Percentiles rank a stretch among this genome's conserved stretches.
Evolutionary conservation across 176 grass and related monocot species (phyloP).

Genomic region (Eleusine indica): DNA sequence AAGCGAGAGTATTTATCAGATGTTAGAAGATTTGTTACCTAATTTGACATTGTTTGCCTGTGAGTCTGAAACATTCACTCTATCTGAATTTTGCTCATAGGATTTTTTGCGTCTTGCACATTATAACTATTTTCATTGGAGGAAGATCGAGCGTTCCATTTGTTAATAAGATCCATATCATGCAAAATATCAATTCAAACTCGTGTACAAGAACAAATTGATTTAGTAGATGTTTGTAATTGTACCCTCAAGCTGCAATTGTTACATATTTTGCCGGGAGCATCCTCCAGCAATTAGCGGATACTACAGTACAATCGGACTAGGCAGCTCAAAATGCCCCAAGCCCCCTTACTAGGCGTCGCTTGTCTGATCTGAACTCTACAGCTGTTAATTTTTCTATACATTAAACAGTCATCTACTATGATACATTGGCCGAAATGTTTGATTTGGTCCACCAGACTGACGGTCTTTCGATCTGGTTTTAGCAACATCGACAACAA

Average conservation of each 20-base stretch:
- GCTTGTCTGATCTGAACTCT: slow-evolving; percentile 34
- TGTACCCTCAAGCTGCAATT: slow-evolving; percentile 26
- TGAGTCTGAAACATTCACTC: slow-evolving; percentile 33
- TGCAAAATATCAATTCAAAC: slow-evolving; percentile 2
- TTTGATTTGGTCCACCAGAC: slow-evolving; percentile 28
- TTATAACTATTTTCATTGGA: neutral
- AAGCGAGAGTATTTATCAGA: slow-evolving; percentile 44
- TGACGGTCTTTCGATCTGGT: slow-evolving; percentile 48
- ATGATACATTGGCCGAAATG: slow-evolving; percentile 29
- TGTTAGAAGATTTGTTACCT: slow-evolving; percentile 50
- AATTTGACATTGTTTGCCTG: slow-evolving; percentile 44
- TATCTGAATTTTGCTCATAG: slow-evolving; percentile 29
- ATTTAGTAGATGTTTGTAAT: slow-evolving; percentile 2
- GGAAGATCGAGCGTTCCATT: neutral
- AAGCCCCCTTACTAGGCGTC: neutral
- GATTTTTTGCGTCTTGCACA: neutral
- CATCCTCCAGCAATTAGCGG: slow-evolving; percentile 6
- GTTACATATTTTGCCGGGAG: slow-evolving; percentile 1
- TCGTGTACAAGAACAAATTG: neutral
- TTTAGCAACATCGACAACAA: slow-evolving; percentile 86
- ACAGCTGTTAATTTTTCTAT: slow-evolving; percentile 26
- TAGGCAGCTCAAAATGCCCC: slow-evolving; percentile 44
- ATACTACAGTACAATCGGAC: slow-evolving; percentile 38
- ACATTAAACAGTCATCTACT: slow-evolving; percentile 35
- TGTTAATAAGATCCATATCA: slow-evolving; percentile 17